These are phyloP conservation scores for Helotiales sp. DNA, from an alignment of 2,329 filamentous ascomycete species.

Conservation along the genomic window DNA sequence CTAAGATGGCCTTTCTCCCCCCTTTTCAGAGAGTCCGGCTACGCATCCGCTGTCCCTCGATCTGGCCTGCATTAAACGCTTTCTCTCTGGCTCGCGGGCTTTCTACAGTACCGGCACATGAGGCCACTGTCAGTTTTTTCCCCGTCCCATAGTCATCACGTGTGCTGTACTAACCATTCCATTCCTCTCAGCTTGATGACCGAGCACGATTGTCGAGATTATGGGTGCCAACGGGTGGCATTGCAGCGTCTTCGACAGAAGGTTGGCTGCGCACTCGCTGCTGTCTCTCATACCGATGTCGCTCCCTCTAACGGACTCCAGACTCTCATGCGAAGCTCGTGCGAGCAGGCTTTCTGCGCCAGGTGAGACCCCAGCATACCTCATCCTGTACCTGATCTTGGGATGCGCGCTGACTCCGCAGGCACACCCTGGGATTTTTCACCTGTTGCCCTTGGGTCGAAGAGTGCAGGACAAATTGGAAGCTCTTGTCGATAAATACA, in stretches of 20 bases:
- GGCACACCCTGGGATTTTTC: conserved; percentile 90
- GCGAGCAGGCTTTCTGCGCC: conserved; percentile 74
- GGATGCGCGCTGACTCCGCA: conserved; percentile 48
- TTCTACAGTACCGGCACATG: neutral
- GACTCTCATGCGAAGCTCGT: conserved; percentile 71
- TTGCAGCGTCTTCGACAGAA: conserved; percentile 61
- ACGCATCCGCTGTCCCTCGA: neutral
- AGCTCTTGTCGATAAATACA: conserved; percentile 83
- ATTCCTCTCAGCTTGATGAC: conserved; percentile 54
- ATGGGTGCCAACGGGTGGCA: conserved; percentile 79
- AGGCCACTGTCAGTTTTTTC: conserved; percentile 13
- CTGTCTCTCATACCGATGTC: conserved; percentile 10
- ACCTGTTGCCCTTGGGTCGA: conserved; percentile 84
- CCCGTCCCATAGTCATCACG: neutral
- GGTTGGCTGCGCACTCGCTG: conserved; percentile 50
- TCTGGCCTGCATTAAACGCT: neutral
- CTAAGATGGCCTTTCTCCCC: neutral
- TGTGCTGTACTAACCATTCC: neutral
- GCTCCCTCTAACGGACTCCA: conserved; percentile 38
- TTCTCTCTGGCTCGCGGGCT: neutral
- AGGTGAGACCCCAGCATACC: conserved; percentile 53
- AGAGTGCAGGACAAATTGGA: conserved; percentile 91
- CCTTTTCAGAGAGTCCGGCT: neutral
- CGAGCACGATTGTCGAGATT: conserved; percentile 70
- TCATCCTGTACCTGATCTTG: conserved; percentile 2